A percentile compares a stretch with the other conserved stretches of the same genome.
phyloP scores from a whole-genome alignment of 1,284 basidiomycete species.

The Cryptococcus sp. region DNA sequence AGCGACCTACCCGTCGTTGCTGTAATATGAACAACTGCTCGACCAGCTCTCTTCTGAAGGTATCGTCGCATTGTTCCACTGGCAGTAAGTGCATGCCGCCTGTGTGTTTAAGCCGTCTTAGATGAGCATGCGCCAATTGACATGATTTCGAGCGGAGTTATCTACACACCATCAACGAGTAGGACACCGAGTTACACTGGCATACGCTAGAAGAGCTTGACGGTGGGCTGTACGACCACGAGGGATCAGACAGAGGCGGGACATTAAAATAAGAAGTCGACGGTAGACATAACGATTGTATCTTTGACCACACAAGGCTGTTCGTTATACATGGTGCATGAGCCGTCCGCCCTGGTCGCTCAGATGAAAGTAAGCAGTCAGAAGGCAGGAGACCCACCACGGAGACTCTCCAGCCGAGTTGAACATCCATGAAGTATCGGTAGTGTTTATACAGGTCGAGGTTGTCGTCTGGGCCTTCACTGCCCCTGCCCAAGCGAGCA shows the following conservation, averaged over 20 bases:
- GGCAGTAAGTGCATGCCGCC: slow-evolving; percentile 27
- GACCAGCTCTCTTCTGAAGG: slow-evolving; percentile 15
- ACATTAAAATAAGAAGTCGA: slow-evolving; percentile 23
- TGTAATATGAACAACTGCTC: slow-evolving; percentile 10
- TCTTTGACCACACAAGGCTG: slow-evolving; percentile 28
- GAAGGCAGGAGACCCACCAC: slow-evolving; percentile 18
- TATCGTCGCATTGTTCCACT: slow-evolving; percentile 6
- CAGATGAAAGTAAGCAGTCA: not conserved
- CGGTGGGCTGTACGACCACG: slow-evolving; percentile 25
- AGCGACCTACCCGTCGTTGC: slow-evolving; percentile 14
- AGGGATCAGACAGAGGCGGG: slow-evolving; percentile 21
- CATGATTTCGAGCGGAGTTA: not conserved
- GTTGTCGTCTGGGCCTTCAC: slow-evolving; percentile 21
- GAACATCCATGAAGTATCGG: slow-evolving; percentile 24
- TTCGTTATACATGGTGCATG: no score
- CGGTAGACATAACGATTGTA: slow-evolving; percentile 29
- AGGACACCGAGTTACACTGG: slow-evolving; percentile 28
- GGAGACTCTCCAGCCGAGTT: slow-evolving; percentile 26
- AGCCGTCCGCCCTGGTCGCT: not conserved
- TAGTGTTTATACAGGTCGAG: slow-evolving; percentile 16
- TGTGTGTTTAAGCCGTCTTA: not conserved
- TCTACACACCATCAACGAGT: slow-evolving; percentile 26
- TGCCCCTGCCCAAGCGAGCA: no score
- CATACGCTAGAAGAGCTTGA: slow-evolving; percentile 10
- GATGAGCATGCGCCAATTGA: not conserved